Percentiles rank a stretch among this genome's conserved stretches.
phyloP scores from a whole-genome alignment of 23 red algal species.

The Chondrus crispus region DNA sequence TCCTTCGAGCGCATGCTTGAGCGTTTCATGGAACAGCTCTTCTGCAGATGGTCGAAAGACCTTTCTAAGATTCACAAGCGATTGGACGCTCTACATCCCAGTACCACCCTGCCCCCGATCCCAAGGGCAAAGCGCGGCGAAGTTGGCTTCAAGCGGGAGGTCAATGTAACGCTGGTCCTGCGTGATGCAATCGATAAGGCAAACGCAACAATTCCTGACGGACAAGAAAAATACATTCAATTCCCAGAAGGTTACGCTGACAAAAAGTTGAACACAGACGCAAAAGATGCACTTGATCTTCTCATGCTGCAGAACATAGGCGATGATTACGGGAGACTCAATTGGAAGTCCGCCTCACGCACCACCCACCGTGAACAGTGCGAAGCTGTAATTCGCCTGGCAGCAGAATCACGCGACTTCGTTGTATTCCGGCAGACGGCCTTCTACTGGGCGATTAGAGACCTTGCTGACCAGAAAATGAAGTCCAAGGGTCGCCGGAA shows the following conservation, averaged over 20 bases:
- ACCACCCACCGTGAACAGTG: background rate
- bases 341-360: background rate
- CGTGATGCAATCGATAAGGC: background rate
- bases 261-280: background rate
- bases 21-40: background rate
- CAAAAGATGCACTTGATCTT: background rate
- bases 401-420: conserved; percentile 1
- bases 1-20: background rate
- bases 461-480: background rate
- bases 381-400: background rate
- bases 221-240: conserved; percentile 5
- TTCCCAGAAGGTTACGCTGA: background rate
- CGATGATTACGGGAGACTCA: background rate
- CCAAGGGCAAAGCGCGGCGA: background rate
- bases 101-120: background rate
- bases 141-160: background rate
- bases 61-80: background rate
- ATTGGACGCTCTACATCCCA: background rate
- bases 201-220: background rate
- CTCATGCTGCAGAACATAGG: background rate
- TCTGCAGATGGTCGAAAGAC: background rate
- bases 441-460: background rate
- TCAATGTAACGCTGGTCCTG: background rate
- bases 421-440: background rate
- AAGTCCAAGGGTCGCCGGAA: conserved; percentile 9